phyloP scores from a whole-genome alignment of 1,139 yeast genomes.

The Blastobotrys ciferrii region DNA sequence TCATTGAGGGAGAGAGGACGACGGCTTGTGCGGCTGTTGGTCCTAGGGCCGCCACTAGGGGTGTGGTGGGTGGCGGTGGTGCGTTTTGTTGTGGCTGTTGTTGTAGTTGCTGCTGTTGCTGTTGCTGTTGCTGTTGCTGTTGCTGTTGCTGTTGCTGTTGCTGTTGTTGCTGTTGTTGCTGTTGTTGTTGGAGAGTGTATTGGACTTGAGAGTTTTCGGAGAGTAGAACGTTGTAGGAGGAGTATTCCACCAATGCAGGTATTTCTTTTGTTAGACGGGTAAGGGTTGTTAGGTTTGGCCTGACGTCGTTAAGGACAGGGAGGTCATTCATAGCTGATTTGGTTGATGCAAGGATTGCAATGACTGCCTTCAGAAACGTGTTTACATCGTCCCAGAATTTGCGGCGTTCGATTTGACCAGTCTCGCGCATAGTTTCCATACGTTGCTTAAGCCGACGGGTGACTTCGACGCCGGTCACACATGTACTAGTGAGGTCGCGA shows the following conservation, averaged over 20 bases:
- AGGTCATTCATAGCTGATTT: conserved; percentile 79
- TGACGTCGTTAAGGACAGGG: conserved; percentile 73
- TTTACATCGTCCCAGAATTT: conserved; percentile 87
- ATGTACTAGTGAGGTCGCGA: conserved; percentile 74
- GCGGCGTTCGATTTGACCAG: conserved; percentile 53
- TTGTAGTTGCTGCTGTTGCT: conserved; percentile 6
- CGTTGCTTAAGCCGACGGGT: conserved; percentile 65
- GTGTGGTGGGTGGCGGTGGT: conserved; percentile 33
- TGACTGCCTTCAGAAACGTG: conserved; percentile 75
- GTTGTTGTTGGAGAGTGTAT: conserved; percentile 8
- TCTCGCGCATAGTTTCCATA: conserved; percentile 51
- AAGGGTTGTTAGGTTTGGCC: conserved; percentile 74
- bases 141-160: conserved; percentile 11
- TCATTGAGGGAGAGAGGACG: conserved; percentile 25
- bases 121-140: conserved; percentile 6
- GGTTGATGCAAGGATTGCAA: conserved; percentile 78
- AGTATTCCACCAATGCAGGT: conserved; percentile 70
- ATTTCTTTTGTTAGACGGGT: conserved; percentile 90
- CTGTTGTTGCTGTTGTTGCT: conserved; percentile 6
- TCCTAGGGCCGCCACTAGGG: conserved; percentile 39
- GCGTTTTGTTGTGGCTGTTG: conserved; percentile 6
- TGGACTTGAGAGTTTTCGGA: conserved; percentile 1
- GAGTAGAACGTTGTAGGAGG: conserved; percentile 44
- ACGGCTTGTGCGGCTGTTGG: conserved; percentile 40
- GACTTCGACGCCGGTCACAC: conserved; percentile 75